Conservation (phyloP, 2,329 filamentous ascomycete species). For the Sporothrix sp. region DNA sequence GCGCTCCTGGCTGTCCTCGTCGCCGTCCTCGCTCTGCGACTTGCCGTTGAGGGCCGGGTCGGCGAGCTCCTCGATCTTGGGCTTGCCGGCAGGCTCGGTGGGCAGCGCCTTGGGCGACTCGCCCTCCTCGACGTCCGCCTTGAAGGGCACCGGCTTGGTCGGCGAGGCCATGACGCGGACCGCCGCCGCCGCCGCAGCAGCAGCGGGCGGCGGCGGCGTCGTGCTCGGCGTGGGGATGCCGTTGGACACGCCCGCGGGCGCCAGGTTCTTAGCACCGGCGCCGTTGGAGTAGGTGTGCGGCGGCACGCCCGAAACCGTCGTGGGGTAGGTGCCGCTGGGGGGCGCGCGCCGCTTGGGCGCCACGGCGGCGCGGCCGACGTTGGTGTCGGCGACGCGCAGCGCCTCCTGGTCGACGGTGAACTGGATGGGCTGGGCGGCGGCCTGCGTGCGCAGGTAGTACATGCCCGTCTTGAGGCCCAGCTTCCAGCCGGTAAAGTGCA, state of each 20-base stretch:
- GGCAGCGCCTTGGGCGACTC: slow-evolving; percentile 71
- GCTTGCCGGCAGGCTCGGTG: slow-evolving; percentile 54
- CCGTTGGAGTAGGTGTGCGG: slow-evolving; percentile 44
- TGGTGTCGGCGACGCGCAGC: slow-evolving; percentile 76
- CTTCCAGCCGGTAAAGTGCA: slow-evolving; percentile 99
- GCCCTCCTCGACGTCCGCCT: slow-evolving; percentile 66
- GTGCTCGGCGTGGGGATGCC: slow-evolving; percentile 60
- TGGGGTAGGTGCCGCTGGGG: slow-evolving; percentile 46
- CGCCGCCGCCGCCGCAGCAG: slow-evolving; percentile 33
- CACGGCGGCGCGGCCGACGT: slow-evolving; percentile 53
- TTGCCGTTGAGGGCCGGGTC: slow-evolving; percentile 41
- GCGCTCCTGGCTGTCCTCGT: slow-evolving; percentile 60
- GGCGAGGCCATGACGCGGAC: slow-evolving; percentile 43
- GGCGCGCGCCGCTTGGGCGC: slow-evolving; percentile 61
- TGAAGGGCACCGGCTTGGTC: slow-evolving; percentile 57
- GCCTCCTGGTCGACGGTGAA: slow-evolving; percentile 98
- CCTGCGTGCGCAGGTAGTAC: slow-evolving; percentile 99
- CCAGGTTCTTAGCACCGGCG: slow-evolving; percentile 29
- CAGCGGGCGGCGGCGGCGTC: slow-evolving; percentile 48
- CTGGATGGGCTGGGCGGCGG: slow-evolving; percentile 91
- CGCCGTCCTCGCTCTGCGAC: slow-evolving; percentile 62
- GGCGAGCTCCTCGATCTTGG: slow-evolving; percentile 55
- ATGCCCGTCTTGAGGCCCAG: slow-evolving; percentile 98
- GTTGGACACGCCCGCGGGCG: slow-evolving; percentile 33
- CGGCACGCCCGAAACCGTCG: slow-evolving; percentile 53